phyloP scores from a whole-genome alignment of 345 rosid species.

The Raphanus sativus region DNA sequence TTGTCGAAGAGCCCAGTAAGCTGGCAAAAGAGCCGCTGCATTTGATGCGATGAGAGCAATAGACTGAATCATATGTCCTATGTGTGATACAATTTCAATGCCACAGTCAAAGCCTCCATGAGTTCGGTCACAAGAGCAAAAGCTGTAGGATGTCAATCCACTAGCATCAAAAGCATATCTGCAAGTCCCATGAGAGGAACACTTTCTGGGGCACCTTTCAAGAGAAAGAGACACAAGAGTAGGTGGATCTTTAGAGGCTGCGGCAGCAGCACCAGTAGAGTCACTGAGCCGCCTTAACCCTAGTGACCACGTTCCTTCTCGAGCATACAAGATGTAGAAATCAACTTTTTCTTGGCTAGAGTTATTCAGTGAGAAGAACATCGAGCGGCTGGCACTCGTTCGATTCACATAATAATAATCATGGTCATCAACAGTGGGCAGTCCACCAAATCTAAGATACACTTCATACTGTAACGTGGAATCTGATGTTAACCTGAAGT shows the following conservation, averaged over 20 bases:
- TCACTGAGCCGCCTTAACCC: slow-evolving; percentile 63
- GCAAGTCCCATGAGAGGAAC: slow-evolving; percentile 84
- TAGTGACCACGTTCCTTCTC: slow-evolving; percentile 88
- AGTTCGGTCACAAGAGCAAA: slow-evolving; percentile 78
- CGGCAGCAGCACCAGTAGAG: slow-evolving; percentile 26
- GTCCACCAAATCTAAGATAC: slow-evolving; percentile 76
- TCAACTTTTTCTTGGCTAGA: slow-evolving; percentile 73
- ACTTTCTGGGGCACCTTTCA: slow-evolving; percentile 85
- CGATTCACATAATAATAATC: slow-evolving; percentile 79
- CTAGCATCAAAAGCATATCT: slow-evolving; percentile 73
- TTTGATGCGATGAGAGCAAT: slow-evolving; percentile 86
- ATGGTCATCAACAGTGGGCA: slow-evolving; percentile 67
- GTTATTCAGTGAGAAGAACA: slow-evolving; percentile 61
- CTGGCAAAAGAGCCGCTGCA: slow-evolving; percentile 85
- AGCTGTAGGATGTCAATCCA: slow-evolving; percentile 91
- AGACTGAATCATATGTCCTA: slow-evolving; percentile 73
- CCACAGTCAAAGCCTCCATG: slow-evolving; percentile 99
- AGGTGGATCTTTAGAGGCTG: slow-evolving; percentile 40
- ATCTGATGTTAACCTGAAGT: slow-evolving; percentile 58
- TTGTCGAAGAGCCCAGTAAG: slow-evolving; percentile 81
- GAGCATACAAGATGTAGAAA: slow-evolving; percentile 77
- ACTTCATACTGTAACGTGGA: slow-evolving; percentile 57
- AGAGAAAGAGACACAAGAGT: slow-evolving; percentile 74
- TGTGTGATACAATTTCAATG: slow-evolving; percentile 69
- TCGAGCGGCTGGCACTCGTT: slow-evolving; percentile 59